A percentile compares a stretch with the other conserved stretches of the same genome.
phyloP scores from a whole-genome alignment of 2,329 filamentous ascomycete genomes.

The Beauveria sp. region DNA sequence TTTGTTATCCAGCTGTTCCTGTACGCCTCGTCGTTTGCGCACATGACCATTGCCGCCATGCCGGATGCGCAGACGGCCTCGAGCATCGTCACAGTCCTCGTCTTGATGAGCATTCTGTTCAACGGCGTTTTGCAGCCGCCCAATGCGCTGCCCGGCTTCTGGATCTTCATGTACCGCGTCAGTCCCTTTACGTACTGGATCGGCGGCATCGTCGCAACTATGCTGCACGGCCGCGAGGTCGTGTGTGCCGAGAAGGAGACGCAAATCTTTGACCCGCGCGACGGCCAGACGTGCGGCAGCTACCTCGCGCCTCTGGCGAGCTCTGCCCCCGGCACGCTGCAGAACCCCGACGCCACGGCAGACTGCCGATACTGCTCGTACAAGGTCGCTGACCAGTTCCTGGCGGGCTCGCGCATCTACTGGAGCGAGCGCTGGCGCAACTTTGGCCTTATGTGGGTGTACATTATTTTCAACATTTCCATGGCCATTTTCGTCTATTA shows the following conservation, averaged over 20 bases:
- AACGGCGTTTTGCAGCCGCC: constrained; percentile 57
- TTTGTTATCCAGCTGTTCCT: constrained; percentile 60
- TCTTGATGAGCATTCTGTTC: constrained; percentile 53
- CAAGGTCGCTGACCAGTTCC: constrained; percentile 52
- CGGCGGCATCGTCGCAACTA: constrained; percentile 57
- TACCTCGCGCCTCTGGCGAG: constrained; percentile 54
- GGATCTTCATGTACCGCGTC: constrained; percentile 69
- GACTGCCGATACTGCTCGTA: constrained; percentile 62
- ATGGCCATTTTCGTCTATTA: constrained; percentile 56
- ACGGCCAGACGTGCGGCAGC: constrained; percentile 51
- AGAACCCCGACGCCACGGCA: constrained; percentile 48
- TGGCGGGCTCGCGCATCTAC: constrained; percentile 37
- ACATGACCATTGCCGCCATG: constrained; percentile 65
- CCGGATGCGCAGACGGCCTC: constrained; percentile 61
- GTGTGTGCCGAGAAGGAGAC: constrained; percentile 48
- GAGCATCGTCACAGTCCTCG: constrained; percentile 52
- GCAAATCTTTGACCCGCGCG: constrained; percentile 56
- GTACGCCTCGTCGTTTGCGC: constrained; percentile 64
- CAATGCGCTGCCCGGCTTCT: constrained; percentile 57
- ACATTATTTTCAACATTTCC: constrained; percentile 54
- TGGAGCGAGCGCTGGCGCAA: constrained; percentile 58
- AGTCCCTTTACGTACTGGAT: constrained; percentile 64
- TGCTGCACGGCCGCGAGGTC: constrained; percentile 48
- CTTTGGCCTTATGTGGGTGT: constrained; percentile 63
- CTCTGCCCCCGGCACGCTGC: constrained; percentile 47